phyloP scores from a whole-genome alignment of 2,329 filamentous ascomycete species.

The Acrodontium crateriforme region DNA sequence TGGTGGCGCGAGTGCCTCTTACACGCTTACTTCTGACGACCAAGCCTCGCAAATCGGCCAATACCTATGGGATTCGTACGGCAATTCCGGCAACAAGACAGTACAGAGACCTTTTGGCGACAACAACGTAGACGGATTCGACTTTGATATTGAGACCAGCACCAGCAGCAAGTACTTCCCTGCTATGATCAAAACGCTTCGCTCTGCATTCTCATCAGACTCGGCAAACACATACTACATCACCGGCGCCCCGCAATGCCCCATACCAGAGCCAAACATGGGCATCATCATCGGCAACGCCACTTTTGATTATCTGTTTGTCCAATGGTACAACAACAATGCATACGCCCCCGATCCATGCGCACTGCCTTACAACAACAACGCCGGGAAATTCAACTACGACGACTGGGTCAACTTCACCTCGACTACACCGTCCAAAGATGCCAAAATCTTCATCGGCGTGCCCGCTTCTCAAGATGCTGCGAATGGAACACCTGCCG shows the following conservation, averaged over 20 bases:
- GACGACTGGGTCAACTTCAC: conserved; percentile 17
- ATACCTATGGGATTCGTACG: conserved; percentile 32
- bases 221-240: conserved; percentile 30
- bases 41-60: conserved; percentile 28
- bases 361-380: conserved; percentile 13
- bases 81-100: conserved; percentile 12
- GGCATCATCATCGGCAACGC: conserved; percentile 18
- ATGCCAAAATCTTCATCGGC: conserved; percentile 40
- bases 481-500: conserved; percentile 15
- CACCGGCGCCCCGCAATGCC: conserved; percentile 31
- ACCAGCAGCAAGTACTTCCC: conserved; percentile 25
- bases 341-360: conserved; percentile 3
- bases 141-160: conserved; percentile 33
- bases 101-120: conserved; percentile 30
- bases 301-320: conserved; percentile 27
- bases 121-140: conserved; percentile 35
- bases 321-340: conserved; percentile 30
- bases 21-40: conserved; percentile 21
- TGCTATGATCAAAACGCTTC: conserved; percentile 18
- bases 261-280: conserved; percentile 30
- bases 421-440: conserved; percentile 8
- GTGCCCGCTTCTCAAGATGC: conserved; percentile 18
- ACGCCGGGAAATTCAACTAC: conserved; percentile 19
- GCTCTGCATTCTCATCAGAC: conserved; percentile 25
- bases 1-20: conserved; percentile 26